Conservation (phyloP, 176 grass and related monocot genomes). For the Melocanna baccifera region DNA sequence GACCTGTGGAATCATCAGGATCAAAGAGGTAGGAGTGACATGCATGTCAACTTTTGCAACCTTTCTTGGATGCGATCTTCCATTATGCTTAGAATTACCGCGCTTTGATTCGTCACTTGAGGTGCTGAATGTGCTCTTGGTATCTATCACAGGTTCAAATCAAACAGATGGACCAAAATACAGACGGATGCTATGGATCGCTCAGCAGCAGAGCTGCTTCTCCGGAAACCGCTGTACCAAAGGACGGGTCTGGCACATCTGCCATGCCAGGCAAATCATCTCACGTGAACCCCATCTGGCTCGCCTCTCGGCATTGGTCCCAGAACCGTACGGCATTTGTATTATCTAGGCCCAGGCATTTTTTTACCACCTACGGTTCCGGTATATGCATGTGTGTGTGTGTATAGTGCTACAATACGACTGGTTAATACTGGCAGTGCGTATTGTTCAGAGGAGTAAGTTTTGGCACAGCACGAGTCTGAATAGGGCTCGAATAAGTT, state of each 20-base stretch:
- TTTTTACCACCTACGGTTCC: not conserved
- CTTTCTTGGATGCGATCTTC: not conserved
- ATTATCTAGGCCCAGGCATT: not conserved
- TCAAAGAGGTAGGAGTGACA: conserved; percentile 18
- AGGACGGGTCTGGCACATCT: not conserved
- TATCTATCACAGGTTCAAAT: conserved; percentile 1
- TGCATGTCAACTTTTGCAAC: not conserved
- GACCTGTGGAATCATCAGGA: conserved; percentile 6
- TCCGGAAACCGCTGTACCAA: conserved; percentile 13
- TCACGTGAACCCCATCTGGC: not conserved
- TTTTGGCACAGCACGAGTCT: not conserved
- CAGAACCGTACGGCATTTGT: not conserved
- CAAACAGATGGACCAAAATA: not conserved
- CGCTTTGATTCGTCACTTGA: not conserved
- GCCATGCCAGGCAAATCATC: not conserved
- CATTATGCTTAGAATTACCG: not conserved
- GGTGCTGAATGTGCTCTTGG: not conserved
- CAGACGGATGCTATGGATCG: conserved; percentile 44
- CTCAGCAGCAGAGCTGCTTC: conserved; percentile 50
- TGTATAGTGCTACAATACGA: not conserved
- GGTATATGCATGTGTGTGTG: too few species aligned
- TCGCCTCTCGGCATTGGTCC: not conserved
- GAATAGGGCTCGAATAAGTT: too few species aligned
- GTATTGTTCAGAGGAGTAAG: not conserved
- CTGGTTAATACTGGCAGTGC: not conserved